phyloP scores from a whole-genome alignment of 192 early-diverging fungal species.

The Phycomyces nitens region DNA sequence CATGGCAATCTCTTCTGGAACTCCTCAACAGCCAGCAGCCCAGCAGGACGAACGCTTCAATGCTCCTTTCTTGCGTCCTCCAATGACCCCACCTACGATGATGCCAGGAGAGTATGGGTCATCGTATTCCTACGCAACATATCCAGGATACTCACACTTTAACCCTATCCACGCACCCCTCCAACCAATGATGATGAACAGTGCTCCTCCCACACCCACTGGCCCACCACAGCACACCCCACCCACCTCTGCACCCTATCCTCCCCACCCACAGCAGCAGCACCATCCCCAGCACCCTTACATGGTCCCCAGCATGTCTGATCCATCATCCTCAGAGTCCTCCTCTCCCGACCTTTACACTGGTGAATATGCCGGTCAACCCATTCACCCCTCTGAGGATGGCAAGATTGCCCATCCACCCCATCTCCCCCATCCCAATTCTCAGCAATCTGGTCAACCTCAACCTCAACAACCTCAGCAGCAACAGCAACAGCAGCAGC shows the following conservation, averaged over 20 bases:
- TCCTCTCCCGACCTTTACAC: conserved; percentile 39
- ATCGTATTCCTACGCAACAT: conserved; percentile 13
- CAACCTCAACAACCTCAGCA: conserved; percentile 1
- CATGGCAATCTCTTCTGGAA: not conserved
- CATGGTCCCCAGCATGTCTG: conserved; percentile 40
- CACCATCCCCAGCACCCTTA: conserved; percentile 27
- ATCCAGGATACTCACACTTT: conserved; percentile 4
- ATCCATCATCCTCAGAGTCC: conserved; percentile 32
- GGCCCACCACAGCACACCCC: not conserved
- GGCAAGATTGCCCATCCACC: conserved; percentile 8
- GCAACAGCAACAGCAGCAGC: conserved; percentile 10
- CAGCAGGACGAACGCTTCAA: conserved; percentile 16
- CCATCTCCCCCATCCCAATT: conserved; percentile 8
- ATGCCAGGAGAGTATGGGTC: conserved; percentile 20
- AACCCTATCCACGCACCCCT: conserved; percentile 2
- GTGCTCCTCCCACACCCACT: conserved; percentile 24
- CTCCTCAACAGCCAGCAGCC: not conserved
- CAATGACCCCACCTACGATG: conserved; percentile 10
- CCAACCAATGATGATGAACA: conserved; percentile 24
- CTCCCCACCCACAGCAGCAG: conserved; percentile 20
- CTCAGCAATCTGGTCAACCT: not conserved
- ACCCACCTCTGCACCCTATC: not conserved
- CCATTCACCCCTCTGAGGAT: conserved; percentile 8
- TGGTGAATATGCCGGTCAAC: conserved; percentile 16
- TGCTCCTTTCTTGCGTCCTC: conserved; percentile 17